Evolutionary conservation across 1,139 yeast species (phyloP), one percentile per base, ranked within the genome.

Genomic region (Chernovozyma sophiae-reginae): DNA sequence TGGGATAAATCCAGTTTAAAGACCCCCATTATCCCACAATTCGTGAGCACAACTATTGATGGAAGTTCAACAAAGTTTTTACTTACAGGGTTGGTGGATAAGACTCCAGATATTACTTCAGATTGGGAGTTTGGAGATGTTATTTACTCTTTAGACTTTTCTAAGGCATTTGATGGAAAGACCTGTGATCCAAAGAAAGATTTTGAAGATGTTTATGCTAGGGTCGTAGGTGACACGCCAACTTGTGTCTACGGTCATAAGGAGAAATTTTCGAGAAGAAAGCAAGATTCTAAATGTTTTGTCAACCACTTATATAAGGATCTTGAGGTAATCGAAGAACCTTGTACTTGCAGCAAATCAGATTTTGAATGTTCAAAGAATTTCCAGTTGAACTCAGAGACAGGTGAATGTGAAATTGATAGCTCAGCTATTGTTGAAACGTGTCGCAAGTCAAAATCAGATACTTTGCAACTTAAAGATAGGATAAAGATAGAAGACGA

Each of bases 301-400:
- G 80, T 84, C 17, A 77, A 77, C 36, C 72, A 73, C 36, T 57
- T 74, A 4, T 82, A 72, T 49, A 74, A 74, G 32, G 92, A 86
- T 48, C 65, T 83, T 27, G 65, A 68, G 37, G 67, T 74, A 5
- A 58, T 61, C 24, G 80, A 76, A 39, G 81, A 74, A 36, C 64
- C 77, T 10, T 89, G 97, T 60, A 63, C 66, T 11, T 89, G 97
- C 63, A 58, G 77, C 0, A 74, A 63, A 12, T 50, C 46, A 5
- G 96, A 89, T 55, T 83, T 74, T 48, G 96, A 89, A 56, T 89
- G 97, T 60, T 72, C 73, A 4, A 65, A 59, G 29, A 86, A 83
- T 4, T 86, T 82, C 51, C 47, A 41, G 18, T 36, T 55, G 4
- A 54, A 48, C 25, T 62, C 69, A 34, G 63, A 60, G 0, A 61